A percentile compares a stretch with the other conserved stretches of the same genome.
Evolutionary conservation across 2,329 filamentous ascomycete species (phyloP).

Genomic region (Talaromyces amestolkiae): DNA sequence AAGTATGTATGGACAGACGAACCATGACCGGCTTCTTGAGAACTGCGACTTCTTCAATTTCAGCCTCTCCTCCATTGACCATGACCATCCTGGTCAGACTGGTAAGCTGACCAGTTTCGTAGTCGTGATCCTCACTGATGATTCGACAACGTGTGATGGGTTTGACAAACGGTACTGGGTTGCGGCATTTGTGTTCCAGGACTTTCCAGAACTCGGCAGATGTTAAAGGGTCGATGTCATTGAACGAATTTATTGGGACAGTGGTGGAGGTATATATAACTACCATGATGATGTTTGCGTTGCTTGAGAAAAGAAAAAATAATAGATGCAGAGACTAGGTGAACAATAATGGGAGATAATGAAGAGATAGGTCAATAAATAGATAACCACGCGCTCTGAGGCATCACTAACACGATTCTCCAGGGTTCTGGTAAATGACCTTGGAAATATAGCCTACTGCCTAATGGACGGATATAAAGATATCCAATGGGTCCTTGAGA

Average conservation of each 20-base stretch:
- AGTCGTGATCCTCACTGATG: constrained; percentile 3
- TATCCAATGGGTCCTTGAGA: neutral
- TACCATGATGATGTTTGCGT: neutral
- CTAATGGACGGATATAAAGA: neutral
- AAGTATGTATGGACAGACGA: neutral
- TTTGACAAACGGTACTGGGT: constrained; percentile 8
- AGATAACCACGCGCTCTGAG: neutral
- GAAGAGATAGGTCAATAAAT: neutral
- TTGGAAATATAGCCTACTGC: neutral
- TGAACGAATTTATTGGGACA: constrained; percentile 1
- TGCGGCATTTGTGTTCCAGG: constrained; percentile 10
- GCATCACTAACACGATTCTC: neutral
- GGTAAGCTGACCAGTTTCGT: neutral
- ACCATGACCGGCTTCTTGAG: constrained; percentile 11
- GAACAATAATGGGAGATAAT: neutral
- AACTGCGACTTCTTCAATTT: constrained; percentile 11
- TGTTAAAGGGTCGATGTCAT: neutral
- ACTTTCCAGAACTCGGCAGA: constrained; percentile 5
- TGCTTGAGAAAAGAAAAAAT: neutral
- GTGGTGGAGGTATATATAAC: constrained; percentile 11
- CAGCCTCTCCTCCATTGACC: neutral
- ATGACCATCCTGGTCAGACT: neutral
- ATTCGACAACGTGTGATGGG: neutral
- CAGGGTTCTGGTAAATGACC: neutral
- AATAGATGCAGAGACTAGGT: too few species aligned